phyloP scores from a whole-genome alignment of 129 eudicot species.

The Dittrichia graveolens region DNA sequence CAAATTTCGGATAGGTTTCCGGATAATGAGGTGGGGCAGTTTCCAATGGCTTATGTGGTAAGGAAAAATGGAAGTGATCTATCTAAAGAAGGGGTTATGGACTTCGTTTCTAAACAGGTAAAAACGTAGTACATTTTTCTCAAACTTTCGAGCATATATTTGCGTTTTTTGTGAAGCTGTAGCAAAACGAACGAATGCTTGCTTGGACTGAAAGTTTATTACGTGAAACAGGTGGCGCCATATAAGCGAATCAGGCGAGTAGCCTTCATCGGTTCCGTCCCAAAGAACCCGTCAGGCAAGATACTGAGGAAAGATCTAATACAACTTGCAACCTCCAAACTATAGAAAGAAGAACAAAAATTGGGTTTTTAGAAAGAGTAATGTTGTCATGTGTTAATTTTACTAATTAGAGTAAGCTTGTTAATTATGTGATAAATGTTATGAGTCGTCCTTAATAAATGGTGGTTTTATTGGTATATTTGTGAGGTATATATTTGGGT shows the following conservation, averaged over 20 bases:
- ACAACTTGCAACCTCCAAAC: slow-evolving; percentile 66
- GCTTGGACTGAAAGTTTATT: too few relatives aligned
- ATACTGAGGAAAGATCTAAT: slow-evolving; percentile 90
- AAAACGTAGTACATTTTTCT: not conserved
- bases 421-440: too few relatives aligned
- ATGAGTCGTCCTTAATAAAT: too few relatives aligned
- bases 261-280: slow-evolving; percentile 75
- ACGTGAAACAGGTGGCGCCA: slow-evolving; percentile 74
- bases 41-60: slow-evolving; percentile 98
- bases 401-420: too few relatives aligned
- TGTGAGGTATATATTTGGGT: too few relatives aligned
- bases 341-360: slow-evolving; percentile 11
- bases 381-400: not conserved
- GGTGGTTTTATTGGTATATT: too few relatives aligned
- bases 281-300: slow-evolving; percentile 97
- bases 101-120: slow-evolving; percentile 84
- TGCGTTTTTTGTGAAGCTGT: not conserved
- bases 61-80: slow-evolving; percentile 59
- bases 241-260: slow-evolving; percentile 84
- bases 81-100: slow-evolving; percentile 66
- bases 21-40: slow-evolving; percentile 82
- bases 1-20: slow-evolving; percentile 63
- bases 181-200: not conserved
- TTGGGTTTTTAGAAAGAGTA: not conserved
- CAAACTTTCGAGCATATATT: not conserved